Conservation (phyloP, 208 protist genomes). For the Trypanosoma congolense region DNA sequence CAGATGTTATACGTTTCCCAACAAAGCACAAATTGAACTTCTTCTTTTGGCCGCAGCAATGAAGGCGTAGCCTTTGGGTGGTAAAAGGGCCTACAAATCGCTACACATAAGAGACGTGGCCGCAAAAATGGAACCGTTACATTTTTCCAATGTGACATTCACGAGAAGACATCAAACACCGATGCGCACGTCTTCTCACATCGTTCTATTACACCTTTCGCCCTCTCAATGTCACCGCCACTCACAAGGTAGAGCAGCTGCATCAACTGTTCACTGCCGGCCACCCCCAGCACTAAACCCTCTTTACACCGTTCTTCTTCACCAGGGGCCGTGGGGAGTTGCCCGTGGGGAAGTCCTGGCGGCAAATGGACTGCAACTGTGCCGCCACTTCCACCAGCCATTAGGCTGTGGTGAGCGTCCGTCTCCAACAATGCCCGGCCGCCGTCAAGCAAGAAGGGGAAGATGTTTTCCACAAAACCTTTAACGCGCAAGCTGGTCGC, state of each 20-base stretch:
- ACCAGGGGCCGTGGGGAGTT: too few relatives aligned
- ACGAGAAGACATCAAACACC: conserved; percentile 2
- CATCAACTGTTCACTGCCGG: not conserved
- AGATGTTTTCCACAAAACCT: conserved; percentile 32
- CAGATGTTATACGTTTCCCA: too few relatives aligned
- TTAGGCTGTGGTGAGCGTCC: conserved; percentile 36
- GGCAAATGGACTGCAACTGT: not conserved
- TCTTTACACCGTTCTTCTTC: not conserved
- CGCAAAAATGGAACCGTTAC: too few relatives aligned
- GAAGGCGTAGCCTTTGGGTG: too few relatives aligned
- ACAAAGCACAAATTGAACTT: too few relatives aligned
- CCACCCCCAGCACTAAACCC: not conserved
- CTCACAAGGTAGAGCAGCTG: not conserved
- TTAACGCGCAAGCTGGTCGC: conserved; percentile 56
- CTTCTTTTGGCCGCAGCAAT: too few relatives aligned
- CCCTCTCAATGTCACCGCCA: not conserved
- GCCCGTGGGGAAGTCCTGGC: not conserved
- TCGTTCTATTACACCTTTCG: conserved; percentile 1
- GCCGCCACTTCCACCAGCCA: not conserved
- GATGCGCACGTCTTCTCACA: conserved; percentile 15
- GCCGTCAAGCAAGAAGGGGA: conserved; percentile 45
- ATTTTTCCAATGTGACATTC: conserved; percentile 4
- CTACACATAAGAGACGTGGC: too few relatives aligned
- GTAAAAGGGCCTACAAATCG: too few relatives aligned
- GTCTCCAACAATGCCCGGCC: conserved; percentile 55